These are phyloP conservation scores for Ceratobasidium sp. DNA, from an alignment of 1,284 basidiomycete genomes.

Conservation along the genomic window DNA sequence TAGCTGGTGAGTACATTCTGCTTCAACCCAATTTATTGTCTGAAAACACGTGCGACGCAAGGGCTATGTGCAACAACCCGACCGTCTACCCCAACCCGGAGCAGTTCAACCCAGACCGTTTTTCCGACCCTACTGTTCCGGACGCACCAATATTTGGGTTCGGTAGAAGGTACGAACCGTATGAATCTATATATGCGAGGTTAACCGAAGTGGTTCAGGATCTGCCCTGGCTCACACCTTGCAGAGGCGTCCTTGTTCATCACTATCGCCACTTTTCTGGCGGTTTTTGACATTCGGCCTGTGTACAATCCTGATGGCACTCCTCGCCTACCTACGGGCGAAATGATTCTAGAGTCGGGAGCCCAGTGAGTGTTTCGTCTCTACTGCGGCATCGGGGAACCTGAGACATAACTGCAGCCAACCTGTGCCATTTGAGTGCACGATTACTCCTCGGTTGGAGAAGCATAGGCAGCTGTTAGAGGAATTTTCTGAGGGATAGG, in stretches of 20 bases:
- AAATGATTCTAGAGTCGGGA: background rate
- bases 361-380: conserved; percentile 5
- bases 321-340: conserved; percentile 27
- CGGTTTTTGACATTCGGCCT: conserved; percentile 52
- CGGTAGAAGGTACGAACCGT: conserved; percentile 60
- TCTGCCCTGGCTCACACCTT: conserved; percentile 44
- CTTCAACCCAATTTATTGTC: background rate
- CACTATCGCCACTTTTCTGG: conserved; percentile 43
- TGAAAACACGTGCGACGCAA: background rate
- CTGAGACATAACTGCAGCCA: background rate
- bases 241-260: conserved; percentile 37
- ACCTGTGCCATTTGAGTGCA: conserved; percentile 15
- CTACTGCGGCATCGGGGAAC: background rate
- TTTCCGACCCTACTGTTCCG: conserved; percentile 51
- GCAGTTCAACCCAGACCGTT: conserved; percentile 51
- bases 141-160: conserved; percentile 61
- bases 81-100: conserved; percentile 49
- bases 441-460: conserved; percentile 21
- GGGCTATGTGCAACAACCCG: conserved; percentile 51
- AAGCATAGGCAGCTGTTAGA: background rate
- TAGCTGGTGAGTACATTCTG: background rate
- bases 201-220: no score
- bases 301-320: conserved; percentile 46
- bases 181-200: background rate
- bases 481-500: no score